These are phyloP conservation scores for Verticillium nubilum DNA, from an alignment of 2,329 filamentous ascomycete genomes.

Conservation along the genomic window DNA sequence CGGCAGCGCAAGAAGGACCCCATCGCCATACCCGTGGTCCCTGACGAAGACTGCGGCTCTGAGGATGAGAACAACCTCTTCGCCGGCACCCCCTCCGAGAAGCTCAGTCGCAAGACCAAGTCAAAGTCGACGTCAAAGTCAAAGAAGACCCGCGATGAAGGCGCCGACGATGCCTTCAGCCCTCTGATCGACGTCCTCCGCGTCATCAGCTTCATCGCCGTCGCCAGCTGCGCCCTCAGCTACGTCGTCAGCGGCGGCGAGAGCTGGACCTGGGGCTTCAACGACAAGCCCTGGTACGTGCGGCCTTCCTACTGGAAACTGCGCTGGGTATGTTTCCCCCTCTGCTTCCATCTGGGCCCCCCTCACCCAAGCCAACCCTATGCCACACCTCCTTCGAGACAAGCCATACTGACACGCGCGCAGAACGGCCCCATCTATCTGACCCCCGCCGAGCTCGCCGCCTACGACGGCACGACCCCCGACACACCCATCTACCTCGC, in stretches of 20 bases:
- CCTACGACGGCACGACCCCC: constrained; percentile 73
- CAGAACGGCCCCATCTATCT: constrained; percentile 59
- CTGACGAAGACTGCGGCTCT: not conserved
- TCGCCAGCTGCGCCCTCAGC: constrained; percentile 65
- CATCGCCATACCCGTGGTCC: constrained; percentile 3
- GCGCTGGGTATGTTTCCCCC: constrained; percentile 46
- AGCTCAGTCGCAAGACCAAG: constrained; percentile 15
- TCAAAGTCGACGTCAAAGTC: constrained; percentile 20
- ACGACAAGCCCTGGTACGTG: constrained; percentile 58
- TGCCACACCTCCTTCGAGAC: too few species aligned
- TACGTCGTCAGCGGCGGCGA: constrained; percentile 71
- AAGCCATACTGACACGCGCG: constrained; percentile 12
- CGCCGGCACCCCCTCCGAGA: constrained; percentile 15
- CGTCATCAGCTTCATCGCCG: constrained; percentile 59
- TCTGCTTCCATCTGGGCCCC: not conserved
- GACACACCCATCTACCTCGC: constrained; percentile 81
- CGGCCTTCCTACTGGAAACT: constrained; percentile 50
- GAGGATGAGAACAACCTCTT: constrained; percentile 24
- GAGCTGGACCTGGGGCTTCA: constrained; percentile 61
- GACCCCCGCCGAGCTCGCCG: constrained; percentile 67
- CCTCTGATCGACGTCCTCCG: constrained; percentile 62
- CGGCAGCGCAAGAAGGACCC: constrained; percentile 37
- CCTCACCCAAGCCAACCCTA: too few species aligned
- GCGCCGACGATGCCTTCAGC: constrained; percentile 56
- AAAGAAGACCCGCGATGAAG: constrained; percentile 18